Base-by-base conservation (phyloP, 768 basidiomycete genomes). In the Pulveroboletus sp. region DNA sequence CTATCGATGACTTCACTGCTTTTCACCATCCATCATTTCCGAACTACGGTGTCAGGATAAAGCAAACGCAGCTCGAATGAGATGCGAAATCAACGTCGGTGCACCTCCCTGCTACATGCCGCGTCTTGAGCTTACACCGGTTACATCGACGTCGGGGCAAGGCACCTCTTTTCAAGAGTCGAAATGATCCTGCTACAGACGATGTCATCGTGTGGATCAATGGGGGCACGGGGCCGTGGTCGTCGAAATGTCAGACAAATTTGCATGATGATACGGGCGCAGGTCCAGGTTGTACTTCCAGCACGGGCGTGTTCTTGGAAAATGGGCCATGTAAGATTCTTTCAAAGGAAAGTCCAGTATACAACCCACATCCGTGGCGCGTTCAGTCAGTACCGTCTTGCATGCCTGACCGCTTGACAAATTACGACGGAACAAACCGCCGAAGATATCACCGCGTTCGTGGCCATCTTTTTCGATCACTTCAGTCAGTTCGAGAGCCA, bases 381-480 rank as follows among this genome's bases (percentile, higher is more conserved):
- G 24, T n/a, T 45, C 40, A 47, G 32, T 45, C 53, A 47, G 14
- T 43, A n/a, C n/a, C 2, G 26, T 6, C 7, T 30, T n/a, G 43
- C 14, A 7, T 39, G 20, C 10, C 35, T 26, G 30, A 32, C n/a
- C 8, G n/a, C 19, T 26, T 19, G 47, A 6, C 30, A 82, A 80
- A 71, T 73, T 36, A 83, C 76, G 5, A 80, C 83, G 0, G 76
- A 81, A 58, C 78, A 84, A 34, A 83, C 81, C 1, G 81, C 82
- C 0, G 71, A 76, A 38, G 85, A 87, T 54, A 78, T 87, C 2
- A 80, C 83, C 0, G 78, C 80, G 0, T 87, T 87, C 56, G 71
- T 87, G 0, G 70, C 77, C 7, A 79, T 87, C 43, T 87, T 86
- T 68, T 86, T 87, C 46, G 83, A 86, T 53, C 74, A 81, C 49